These are phyloP conservation scores for Centaurea solstitialis DNA, from an alignment of 129 eudicot genomes.

Conservation along the genomic window DNA sequence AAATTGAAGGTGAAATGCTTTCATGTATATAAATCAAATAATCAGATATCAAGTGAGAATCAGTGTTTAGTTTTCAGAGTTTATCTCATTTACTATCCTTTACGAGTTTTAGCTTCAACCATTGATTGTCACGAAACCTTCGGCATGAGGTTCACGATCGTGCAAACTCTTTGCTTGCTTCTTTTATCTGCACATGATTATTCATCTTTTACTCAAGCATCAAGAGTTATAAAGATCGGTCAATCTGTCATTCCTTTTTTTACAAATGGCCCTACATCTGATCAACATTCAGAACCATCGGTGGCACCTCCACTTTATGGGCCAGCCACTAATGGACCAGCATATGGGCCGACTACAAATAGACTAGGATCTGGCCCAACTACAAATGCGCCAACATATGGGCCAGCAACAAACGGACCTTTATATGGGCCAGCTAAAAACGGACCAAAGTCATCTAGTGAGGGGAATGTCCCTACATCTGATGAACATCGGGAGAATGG, in stretches of 20 bases:
- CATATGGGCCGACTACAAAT: not conserved
- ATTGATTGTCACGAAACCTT: not conserved
- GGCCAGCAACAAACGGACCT: not conserved
- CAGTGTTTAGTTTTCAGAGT: not conserved
- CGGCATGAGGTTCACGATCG: not conserved
- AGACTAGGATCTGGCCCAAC: not conserved
- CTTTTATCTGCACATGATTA: not conserved
- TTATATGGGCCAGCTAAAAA: not conserved
- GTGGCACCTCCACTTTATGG: not conserved
- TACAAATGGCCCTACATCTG: not conserved
- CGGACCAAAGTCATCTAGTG: not conserved
- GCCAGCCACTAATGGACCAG: not conserved
- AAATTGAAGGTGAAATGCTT: not conserved
- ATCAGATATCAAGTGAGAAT: not conserved
- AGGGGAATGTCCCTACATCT: not conserved
- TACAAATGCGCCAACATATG: not conserved
- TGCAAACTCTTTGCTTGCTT: constrained; percentile 11
- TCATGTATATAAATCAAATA: not conserved
- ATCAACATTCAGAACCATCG: not conserved
- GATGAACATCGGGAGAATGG: not conserved
- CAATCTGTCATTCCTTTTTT: not conserved
- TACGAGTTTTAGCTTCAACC: not conserved
- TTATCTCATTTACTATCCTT: not conserved
- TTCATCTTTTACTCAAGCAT: constrained; percentile 1
- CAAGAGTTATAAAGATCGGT: constrained; percentile 1